Conservation (phyloP, 305 asterid genomes). For the Salvia sclarea region DNA sequence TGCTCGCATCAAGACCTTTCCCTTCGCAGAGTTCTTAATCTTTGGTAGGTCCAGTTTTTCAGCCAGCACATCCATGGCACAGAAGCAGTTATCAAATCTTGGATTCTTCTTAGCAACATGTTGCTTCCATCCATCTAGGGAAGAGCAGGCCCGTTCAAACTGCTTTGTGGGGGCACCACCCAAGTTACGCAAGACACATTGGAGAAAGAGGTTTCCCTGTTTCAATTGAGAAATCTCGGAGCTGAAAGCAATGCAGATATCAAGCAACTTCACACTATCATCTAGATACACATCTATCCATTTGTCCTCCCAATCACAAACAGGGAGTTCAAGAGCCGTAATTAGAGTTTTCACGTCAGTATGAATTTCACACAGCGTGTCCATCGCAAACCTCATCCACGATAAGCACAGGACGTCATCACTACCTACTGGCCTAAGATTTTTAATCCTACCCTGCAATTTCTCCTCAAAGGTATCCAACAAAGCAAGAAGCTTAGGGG, state of each 20-base stretch:
- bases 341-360: constrained; percentile 66
- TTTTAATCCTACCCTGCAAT: constrained; percentile 54
- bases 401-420: constrained; percentile 67
- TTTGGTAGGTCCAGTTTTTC: constrained; percentile 72
- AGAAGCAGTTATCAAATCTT: constrained; percentile 65
- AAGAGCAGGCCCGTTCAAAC: constrained; percentile 57
- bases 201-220: constrained; percentile 77
- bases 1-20: constrained; percentile 79
- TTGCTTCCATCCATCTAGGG: constrained; percentile 79
- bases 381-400: constrained; percentile 76
- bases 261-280: constrained; percentile 77
- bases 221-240: constrained; percentile 77
- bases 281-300: constrained; percentile 88
- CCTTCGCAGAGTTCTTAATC: constrained; percentile 80
- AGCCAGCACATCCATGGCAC: constrained; percentile 57
- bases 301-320: constrained; percentile 85
- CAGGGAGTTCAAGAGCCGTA: constrained; percentile 74
- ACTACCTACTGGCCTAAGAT: constrained; percentile 57
- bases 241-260: constrained; percentile 80
- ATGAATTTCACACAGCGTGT: constrained; percentile 67
- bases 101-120: constrained; percentile 67
- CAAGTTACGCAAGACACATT: constrained; percentile 57
- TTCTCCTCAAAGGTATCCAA: constrained; percentile 71
- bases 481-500: constrained; percentile 62
- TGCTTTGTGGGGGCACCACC: constrained; percentile 48